Base-by-base conservation (phyloP, 768 basidiomycete species). In the Lenzites betulinus region DNA sequence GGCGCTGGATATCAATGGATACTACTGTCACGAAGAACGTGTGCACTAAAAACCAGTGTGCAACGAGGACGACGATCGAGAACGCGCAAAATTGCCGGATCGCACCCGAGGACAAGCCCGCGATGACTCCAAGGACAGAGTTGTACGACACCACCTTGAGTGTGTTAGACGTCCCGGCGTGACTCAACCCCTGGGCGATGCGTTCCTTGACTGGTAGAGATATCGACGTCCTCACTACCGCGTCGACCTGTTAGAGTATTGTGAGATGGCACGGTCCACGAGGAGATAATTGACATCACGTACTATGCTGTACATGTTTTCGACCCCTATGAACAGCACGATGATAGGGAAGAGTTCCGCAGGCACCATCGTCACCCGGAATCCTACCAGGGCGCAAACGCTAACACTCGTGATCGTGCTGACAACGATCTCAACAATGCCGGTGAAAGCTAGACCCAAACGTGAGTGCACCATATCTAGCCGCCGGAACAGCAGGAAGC, bases 301-400 rank as follows among this genome's bases (percentile, higher is more conserved):
- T 72, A 94, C 94, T 71, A 99, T 78, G 67, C 88, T 90, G 71
- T 94, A 92, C 95, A 98, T 98, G 68, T 98, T 98, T 76, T 98
- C 96, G 2, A 93, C 91, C 2, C 96, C 96, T 15, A 96, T 90
- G 65, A 98, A 95, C 7, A 95, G 85, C 51, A 99, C 94, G 38
- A 97, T 90, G 59, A 98, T 90, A 1, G 95, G 95, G 52, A 99
- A 79, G 42, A 96, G 75, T 70, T 91, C 88, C 92, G 90, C 93
- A 44, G 93, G 93, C 25, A 95, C 90, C 85, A 95, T 88, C 2
- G 90, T 93, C 15, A 94, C 83, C 66, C 86, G 88, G 74, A 93
- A 94, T 1, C 94, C 93, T 44, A 92, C 85, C 22, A 98, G 78
- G 7, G 93, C 92, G 68, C 94, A 93, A 35, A 97, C 92, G 69